Base-by-base conservation (phyloP, 164 flowering plant species). In the Tinospora cordifolia region DNA sequence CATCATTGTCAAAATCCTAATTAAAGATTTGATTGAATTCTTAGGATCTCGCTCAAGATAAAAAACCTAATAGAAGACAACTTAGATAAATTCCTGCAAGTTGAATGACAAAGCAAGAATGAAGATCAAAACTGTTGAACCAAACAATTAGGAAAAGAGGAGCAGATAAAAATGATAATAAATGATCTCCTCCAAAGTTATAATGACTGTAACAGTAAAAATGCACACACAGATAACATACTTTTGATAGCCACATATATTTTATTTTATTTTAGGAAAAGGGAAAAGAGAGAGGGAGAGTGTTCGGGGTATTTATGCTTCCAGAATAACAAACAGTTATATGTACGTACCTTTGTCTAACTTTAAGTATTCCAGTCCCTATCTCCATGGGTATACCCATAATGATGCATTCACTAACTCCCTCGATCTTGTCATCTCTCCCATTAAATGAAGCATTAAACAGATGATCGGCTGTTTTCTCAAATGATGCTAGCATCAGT, bases 311-410 rank as follows among this genome's bases (percentile, higher is more conserved):
- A 51, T 38, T 34, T 8, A 41, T 70, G n/a, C 63, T 69, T 59
- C 19, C 12, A 68, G 5, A 67, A 13, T 40, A 49, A 62, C 40
- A 62, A 15, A n/a, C 59, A 60, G 44, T n/a, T 21, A 25, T 24
- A 63, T 57, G 2, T 49, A 22, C 47, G 62, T 75, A 90, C 96
- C 88, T 86, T 80, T 92, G 96, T 67, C 69, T 78, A 41, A 94
- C 86, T 85, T 87, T 88, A 54, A 94, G 80, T 65, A 89, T 83
- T 71, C 99, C 99, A 11, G 98, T 94, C 70, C 99, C 99, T 6
- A 90, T 69, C 72, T 69, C 85, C 89, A 94, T 83, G 34, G 98
- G 99, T 70, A 89, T 83, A 68, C 98, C 98, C 97, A 92, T 89
- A 74, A 94, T 90, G 73, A 94, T 86, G 84, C 97, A 88, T 77